Conservation (phyloP, 1,284 basidiomycete genomes). For the Phylloporus sp. region DNA sequence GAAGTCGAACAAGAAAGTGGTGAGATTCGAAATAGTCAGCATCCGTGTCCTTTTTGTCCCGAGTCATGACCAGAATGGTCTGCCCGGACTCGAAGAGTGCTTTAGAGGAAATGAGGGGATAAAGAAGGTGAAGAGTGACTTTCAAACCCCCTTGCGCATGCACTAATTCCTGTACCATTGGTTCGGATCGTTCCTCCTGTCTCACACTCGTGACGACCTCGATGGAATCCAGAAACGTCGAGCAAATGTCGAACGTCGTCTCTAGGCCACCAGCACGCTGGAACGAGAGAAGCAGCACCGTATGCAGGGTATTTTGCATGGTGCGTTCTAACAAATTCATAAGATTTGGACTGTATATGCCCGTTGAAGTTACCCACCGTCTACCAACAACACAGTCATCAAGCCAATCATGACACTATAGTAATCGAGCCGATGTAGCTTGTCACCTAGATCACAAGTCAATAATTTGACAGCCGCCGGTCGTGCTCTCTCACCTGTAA, state of each 20-base stretch:
- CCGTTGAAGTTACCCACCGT: slow-evolving; percentile 59
- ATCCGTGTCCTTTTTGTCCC: slow-evolving; percentile 79
- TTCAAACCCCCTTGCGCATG: slow-evolving; percentile 85
- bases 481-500: slow-evolving; percentile 50
- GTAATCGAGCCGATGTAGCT: slow-evolving; percentile 61
- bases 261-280: slow-evolving; percentile 76
- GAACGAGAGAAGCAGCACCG: slow-evolving; percentile 80
- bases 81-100: slow-evolving; percentile 87
- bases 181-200: slow-evolving; percentile 59
- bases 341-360: slow-evolving; percentile 1
- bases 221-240: slow-evolving; percentile 61
- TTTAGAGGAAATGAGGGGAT: slow-evolving; percentile 79
- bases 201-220: slow-evolving; percentile 51
- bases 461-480: slow-evolving; percentile 1
- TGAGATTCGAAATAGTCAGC: slow-evolving; percentile 82
- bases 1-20: slow-evolving; percentile 84
- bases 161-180: slow-evolving; percentile 63
- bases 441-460: slow-evolving; percentile 46
- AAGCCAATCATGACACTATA: slow-evolving; percentile 82
- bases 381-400: slow-evolving; percentile 77
- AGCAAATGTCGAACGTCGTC: slow-evolving; percentile 65
- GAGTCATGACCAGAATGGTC: slow-evolving; percentile 72
- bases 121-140: slow-evolving; percentile 79
- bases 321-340: slow-evolving; percentile 62
- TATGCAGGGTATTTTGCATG: slow-evolving; percentile 77